These are phyloP conservation scores for Angomonas deanei DNA, from an alignment of 208 protist species.

Conservation along the genomic window DNA sequence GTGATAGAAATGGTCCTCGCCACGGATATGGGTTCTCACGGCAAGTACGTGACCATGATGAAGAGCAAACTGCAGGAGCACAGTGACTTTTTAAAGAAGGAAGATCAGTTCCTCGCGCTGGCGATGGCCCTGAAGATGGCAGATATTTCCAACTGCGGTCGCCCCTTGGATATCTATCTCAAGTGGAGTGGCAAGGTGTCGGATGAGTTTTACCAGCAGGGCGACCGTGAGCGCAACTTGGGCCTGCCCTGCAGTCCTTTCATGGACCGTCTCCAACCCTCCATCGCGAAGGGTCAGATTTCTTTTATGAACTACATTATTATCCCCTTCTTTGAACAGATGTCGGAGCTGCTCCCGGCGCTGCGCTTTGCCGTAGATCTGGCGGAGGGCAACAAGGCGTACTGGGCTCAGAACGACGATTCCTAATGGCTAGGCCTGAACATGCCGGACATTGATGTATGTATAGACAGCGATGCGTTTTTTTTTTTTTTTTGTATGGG, in stretches of 20 bases:
- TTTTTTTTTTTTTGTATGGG: no score
- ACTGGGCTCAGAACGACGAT: conserved; percentile 69
- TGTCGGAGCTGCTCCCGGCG: conserved; percentile 75
- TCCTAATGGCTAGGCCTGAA: conserved; percentile 21
- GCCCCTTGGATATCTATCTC: conserved; percentile 82
- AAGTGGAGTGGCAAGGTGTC: conserved; percentile 87
- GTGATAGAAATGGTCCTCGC: conserved; percentile 92
- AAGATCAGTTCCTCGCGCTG: conserved; percentile 86
- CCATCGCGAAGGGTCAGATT: conserved; percentile 85
- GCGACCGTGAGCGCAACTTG: conserved; percentile 85
- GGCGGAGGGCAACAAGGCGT: conserved; percentile 74
- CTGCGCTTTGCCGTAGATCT: conserved; percentile 77
- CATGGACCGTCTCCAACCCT: conserved; percentile 81
- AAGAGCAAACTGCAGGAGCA: conserved; percentile 64
- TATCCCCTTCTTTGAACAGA: conserved; percentile 83
- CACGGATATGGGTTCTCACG: conserved; percentile 93
- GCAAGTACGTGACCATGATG: conserved; percentile 70
- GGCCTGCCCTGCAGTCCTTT: conserved; percentile 90
- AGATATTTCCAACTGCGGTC: conserved; percentile 93
- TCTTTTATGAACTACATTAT: conserved; percentile 93
- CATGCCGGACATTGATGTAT: no score
- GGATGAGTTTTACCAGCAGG: conserved; percentile 93
- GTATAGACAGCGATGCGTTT: no score
- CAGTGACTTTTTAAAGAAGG: conserved; percentile 50
- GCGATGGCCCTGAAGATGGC: conserved; percentile 92